Evolutionary conservation across 2,329 filamentous ascomycete genomes (phyloP), one percentile per base, ranked within the genome.

Genomic region (Orbilia oligospora): DNA sequence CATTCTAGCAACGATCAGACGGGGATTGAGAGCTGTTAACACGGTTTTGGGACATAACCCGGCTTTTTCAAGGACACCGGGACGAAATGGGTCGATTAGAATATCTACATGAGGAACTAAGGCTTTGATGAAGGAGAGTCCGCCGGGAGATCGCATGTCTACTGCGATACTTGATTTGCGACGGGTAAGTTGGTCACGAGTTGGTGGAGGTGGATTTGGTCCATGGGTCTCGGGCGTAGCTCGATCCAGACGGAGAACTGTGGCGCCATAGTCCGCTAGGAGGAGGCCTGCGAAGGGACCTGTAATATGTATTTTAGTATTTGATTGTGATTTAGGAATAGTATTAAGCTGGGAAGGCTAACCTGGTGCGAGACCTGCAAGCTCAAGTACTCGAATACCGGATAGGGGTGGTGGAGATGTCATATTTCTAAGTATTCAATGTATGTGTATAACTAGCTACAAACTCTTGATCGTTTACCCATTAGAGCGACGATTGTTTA

Each of bases 1-100:
- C 89, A 98, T 91, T 48, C 95, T 91, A 6, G 89, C 93, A 71
- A 97, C 90, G 68, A 98, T 90, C 1, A 98, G 86, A 0, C 91
- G 87, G 10, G 91, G 91, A 84, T 97, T 97, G 18, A 88, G 83
- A 9, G 61, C 12, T 24, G 85, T 86, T 30, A 90, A 86, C 6
- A 97, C 87, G 0, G 89, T 88, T 24, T 24, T 61, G 0, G 95
- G 95, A 0, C 90, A 90, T 0, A 98, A 88, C 0, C 92, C 92
- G 9, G 95, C 89, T 65, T 91, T 92, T 85, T 98, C 95, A 1
- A 98, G 88, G 0, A 97, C 93, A 41, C 94, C 93, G 0, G 95
- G 95, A 0, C 95, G 92, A 86, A 94, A 98, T 0, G 96, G 95
- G 84, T 98, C 96, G 84, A 98, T 96, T 30, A 98, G 84, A 41